Evolutionary conservation across 192 early-diverging fungal species (phyloP), one percentile per base, ranked within the genome.

Genomic region (Podila verticillata): DNA sequence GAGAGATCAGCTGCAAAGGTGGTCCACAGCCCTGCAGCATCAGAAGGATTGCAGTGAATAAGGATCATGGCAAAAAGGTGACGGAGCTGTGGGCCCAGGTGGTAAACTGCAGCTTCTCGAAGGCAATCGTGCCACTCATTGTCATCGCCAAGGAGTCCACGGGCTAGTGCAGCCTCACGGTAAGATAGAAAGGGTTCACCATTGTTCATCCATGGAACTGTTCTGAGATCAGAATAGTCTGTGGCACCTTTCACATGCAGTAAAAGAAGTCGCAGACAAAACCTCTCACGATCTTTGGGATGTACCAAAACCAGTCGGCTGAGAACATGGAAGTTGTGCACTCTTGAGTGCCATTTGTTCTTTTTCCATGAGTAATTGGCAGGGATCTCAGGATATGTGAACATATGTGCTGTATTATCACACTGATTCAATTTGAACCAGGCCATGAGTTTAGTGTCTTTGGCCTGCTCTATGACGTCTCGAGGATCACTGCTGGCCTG

Each of bases 41-140:
- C 26, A 4, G 31, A 20, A 3, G 60, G 72, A 22, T 24, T 32
- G 48, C 72, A 66, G 26, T 56, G 26, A 13, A 58, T 13, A 9
- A 74, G 7, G n/a, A 81, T 69, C 24, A 34, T 26, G 4, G 67
- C 44, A 70, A 82, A 82, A 28, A 74, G 54, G 19, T 44, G 44
- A 20, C 72, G 58, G 5, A 82, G 13, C 34, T 34, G 4, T 12
- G 5, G 44, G 3, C 44, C 36, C 36, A 70, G 47, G 19, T 31
- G 2, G 48, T 26, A 60, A 0, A 3, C 15, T 2, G 22, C 19
- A 7, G 39, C 57, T 30, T 70, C 68, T 19, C 48, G 2, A 7
- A 70, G 7, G 30, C 57, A 61, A 8, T 47, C 17, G 1, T 28
- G 6, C 48, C 48, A 75, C 51, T 82, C 68, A 26, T 60, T 28